These are phyloP conservation scores for Hyphodiscus sp. DNA, from an alignment of 2,329 filamentous ascomycete genomes.

Conservation along the genomic window DNA sequence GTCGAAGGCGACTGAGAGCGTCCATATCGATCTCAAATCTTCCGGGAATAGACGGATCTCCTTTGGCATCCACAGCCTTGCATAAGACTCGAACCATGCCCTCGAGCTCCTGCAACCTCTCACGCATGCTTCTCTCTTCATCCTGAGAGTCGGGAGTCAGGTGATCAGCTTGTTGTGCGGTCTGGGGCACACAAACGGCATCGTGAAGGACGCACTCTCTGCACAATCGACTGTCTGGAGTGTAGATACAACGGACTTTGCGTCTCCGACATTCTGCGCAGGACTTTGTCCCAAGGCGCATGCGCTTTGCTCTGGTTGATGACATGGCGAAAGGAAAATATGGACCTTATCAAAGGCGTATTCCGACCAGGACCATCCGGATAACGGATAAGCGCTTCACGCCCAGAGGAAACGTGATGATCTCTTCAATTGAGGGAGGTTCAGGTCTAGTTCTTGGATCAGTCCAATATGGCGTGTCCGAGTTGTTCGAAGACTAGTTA, in stretches of 20 bases:
- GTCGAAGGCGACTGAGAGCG: constrained; percentile 5
- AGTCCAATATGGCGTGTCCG: too few species aligned
- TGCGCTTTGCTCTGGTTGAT: constrained; percentile 18
- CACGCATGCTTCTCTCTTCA: constrained; percentile 5
- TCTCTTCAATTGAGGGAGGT: too few species aligned
- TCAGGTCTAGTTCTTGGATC: too few species aligned
- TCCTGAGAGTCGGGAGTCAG: constrained; percentile 7
- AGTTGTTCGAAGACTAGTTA: too few species aligned
- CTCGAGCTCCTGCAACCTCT: constrained; percentile 25
- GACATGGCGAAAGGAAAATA: neutral
- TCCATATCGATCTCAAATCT: constrained; percentile 5
- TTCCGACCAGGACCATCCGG: neutral
- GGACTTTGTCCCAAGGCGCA: constrained; percentile 31
- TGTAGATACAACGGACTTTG: constrained; percentile 42
- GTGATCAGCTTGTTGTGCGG: constrained; percentile 16
- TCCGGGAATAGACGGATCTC: neutral
- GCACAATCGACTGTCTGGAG: constrained; percentile 33
- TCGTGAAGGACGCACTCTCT: constrained; percentile 39
- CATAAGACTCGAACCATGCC: constrained; percentile 17
- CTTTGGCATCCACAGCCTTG: constrained; percentile 6
- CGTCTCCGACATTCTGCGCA: constrained; percentile 40
- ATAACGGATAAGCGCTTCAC: neutral
- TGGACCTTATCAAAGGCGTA: neutral
- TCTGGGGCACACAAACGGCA: constrained; percentile 39
- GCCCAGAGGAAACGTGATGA: too few species aligned